Conservation (phyloP, 768 basidiomycete species). For the Leccinellum rugosiceps region DNA sequence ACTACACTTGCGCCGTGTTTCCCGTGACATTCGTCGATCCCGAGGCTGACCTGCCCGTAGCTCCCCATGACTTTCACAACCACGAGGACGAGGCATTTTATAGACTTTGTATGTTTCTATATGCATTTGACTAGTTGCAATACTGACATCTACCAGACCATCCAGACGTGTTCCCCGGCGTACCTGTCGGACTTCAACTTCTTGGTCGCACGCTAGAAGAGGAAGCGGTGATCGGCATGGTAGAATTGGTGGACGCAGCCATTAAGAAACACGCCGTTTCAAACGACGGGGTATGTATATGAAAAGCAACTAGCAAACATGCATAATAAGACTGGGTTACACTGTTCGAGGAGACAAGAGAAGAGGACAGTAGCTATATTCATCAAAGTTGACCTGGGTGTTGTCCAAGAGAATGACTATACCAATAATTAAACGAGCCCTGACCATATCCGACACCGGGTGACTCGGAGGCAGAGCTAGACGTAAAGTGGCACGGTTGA, state of each 20-base stretch:
- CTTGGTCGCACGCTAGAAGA: conserved; percentile 48
- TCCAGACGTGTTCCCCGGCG: conserved; percentile 41
- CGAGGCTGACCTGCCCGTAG: conserved; percentile 34
- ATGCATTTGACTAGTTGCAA: not conserved
- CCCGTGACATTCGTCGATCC: conserved; percentile 49
- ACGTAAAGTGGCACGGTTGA: not conserved
- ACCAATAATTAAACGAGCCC: not conserved
- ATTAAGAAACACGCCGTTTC: conserved; percentile 21
- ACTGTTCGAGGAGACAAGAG: not conserved
- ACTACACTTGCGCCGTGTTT: conserved; percentile 43
- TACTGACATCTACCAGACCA: conserved; percentile 33
- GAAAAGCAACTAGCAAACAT: not conserved
- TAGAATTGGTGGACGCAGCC: conserved; percentile 41
- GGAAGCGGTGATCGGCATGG: conserved; percentile 50
- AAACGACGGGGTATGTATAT: not conserved
- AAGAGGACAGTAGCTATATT: not conserved
- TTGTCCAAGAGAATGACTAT: not conserved
- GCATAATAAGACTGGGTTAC: not conserved
- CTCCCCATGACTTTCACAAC: conserved; percentile 39
- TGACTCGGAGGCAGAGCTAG: not conserved
- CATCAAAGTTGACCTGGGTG: not conserved
- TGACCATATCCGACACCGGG: not conserved
- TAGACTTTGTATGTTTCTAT: conserved; percentile 39
- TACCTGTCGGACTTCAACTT: conserved; percentile 49
- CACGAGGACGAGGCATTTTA: conserved; percentile 43